Conservation (phyloP, 768 basidiomycete species). For the Lactifluus piperatus region DNA sequence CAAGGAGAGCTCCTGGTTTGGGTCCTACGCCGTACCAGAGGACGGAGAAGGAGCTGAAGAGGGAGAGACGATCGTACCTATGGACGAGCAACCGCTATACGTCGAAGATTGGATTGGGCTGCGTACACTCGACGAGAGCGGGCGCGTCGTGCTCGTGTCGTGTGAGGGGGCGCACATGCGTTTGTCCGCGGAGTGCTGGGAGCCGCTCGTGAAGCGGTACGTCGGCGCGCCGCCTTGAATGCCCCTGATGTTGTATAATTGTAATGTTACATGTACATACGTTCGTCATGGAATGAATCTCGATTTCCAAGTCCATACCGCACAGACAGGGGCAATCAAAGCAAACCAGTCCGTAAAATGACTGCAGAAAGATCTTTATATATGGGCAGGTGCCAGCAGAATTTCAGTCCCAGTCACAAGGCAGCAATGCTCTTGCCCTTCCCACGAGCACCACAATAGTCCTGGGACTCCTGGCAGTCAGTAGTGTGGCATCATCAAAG, state of each 20-base stretch:
- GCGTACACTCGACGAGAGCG: constrained; percentile 56
- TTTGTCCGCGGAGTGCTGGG: constrained; percentile 33
- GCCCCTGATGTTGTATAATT: not conserved
- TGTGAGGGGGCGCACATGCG: constrained; percentile 78
- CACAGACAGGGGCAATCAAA: too few species aligned
- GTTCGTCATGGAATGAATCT: too few species aligned
- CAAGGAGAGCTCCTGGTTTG: constrained; percentile 84
- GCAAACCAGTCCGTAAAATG: too few species aligned
- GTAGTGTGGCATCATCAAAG: too few species aligned
- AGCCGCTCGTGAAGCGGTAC: constrained; percentile 26
- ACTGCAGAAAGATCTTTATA: too few species aligned
- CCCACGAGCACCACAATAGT: too few species aligned
- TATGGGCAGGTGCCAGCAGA: too few species aligned
- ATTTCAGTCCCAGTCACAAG: too few species aligned
- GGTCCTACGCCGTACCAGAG: constrained; percentile 45
- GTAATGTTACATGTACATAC: too few species aligned
- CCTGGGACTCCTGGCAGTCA: too few species aligned
- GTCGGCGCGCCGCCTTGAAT: constrained; percentile 19
- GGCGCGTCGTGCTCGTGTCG: constrained; percentile 45
- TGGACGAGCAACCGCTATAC: constrained; percentile 68
- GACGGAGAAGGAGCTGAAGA: constrained; percentile 23
- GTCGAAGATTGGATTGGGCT: constrained; percentile 77
- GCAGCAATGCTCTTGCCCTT: too few species aligned
- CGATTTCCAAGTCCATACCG: too few species aligned
- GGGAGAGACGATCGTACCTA: constrained; percentile 46